Conservation (phyloP, 345 rosid genomes). For the Syzygium grande region DNA sequence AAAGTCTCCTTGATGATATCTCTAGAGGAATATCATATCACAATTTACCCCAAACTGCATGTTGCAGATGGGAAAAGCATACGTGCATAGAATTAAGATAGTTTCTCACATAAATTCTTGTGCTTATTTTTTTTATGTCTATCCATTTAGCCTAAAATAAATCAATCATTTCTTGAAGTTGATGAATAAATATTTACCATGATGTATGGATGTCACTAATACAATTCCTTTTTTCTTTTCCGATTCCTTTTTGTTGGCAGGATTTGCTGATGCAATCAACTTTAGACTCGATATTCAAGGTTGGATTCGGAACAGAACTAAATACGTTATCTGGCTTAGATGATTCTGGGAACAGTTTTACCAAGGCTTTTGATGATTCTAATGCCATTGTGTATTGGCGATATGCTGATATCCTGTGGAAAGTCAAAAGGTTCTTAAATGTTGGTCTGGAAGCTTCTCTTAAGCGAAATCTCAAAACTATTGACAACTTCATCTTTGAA, state of each 20-base stretch:
- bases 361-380: conserved; percentile 32
- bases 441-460: conserved; percentile 32
- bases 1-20: not conserved
- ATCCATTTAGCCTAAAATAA: not conserved
- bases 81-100: not conserved
- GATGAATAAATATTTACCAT: not conserved
- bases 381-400: conserved; percentile 18
- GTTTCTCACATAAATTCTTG: not conserved
- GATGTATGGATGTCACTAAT: not conserved
- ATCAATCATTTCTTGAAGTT: not conserved
- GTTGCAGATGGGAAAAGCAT: not conserved
- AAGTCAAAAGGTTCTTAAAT: conserved; percentile 23
- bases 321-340: conserved; percentile 18
- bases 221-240: not conserved
- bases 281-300: conserved; percentile 32
- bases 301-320: conserved; percentile 33
- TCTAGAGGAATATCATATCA: not conserved
- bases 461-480: conserved; percentile 20
- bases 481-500: conserved; percentile 21
- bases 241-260: conserved; percentile 6
- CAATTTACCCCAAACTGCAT: not conserved
- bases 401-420: conserved; percentile 24
- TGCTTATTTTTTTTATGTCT: not conserved
- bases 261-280: conserved; percentile 30
- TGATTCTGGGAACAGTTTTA: conserved; percentile 14